Percentiles rank a stretch among this genome's conserved stretches.
Evolutionary conservation across 2,329 filamentous ascomycete species (phyloP).

Genomic region (Fusarium sp.): DNA sequence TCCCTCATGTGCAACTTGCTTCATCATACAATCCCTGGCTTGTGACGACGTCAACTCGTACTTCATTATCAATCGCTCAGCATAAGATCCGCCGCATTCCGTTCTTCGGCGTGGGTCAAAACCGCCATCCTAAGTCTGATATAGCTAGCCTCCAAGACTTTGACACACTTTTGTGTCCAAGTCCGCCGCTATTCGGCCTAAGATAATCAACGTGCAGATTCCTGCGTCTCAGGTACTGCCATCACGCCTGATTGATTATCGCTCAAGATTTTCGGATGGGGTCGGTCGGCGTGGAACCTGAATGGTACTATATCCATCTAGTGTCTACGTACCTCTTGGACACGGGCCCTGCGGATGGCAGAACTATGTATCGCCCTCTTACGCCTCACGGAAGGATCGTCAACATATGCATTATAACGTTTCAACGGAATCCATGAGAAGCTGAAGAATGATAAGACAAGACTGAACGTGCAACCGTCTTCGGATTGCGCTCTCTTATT

Average conservation of each 20-base stretch:
- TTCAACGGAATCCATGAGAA: neutral
- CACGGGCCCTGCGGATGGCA: neutral
- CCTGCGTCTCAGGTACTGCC: slow-evolving; percentile 37
- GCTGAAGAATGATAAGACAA: slow-evolving; percentile 9
- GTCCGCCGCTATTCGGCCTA: slow-evolving; percentile 25
- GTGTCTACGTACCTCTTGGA: neutral
- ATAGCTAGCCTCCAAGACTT: slow-evolving; percentile 27
- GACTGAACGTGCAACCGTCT: neutral
- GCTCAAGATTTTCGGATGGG: slow-evolving; percentile 10
- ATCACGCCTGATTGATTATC: slow-evolving; percentile 25
- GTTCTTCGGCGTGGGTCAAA: slow-evolving; percentile 39
- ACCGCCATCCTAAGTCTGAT: slow-evolving; percentile 33
- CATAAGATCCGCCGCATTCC: slow-evolving; percentile 29
- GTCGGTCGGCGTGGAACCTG: neutral
- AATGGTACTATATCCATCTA: neutral
- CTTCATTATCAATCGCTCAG: slow-evolving; percentile 24
- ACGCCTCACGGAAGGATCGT: neutral
- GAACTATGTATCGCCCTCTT: neutral
- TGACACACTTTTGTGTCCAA: slow-evolving; percentile 23
- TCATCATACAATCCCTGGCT: slow-evolving; percentile 1
- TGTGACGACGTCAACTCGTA: slow-evolving; percentile 31
- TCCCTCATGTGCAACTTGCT: slow-evolving; percentile 30
- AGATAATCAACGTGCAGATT: slow-evolving; percentile 45
- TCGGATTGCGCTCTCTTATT: slow-evolving; percentile 26
- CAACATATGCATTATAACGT: neutral